These are phyloP conservation scores for Barnettozyma californica DNA, from an alignment of 805 yeast genomes.

Conservation along the genomic window DNA sequence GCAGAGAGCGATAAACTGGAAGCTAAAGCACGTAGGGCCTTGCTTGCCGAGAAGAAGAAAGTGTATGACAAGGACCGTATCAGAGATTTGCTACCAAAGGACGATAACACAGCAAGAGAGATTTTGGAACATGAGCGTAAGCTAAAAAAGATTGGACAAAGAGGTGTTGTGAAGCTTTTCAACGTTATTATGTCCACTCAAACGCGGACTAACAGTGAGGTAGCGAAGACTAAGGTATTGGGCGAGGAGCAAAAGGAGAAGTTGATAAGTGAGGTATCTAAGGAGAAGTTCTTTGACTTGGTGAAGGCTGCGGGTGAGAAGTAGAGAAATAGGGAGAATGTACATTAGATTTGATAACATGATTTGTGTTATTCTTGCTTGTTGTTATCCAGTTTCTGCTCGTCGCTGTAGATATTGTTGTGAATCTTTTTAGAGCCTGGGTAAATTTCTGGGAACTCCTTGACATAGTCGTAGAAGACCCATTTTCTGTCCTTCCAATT, in stretches of 20 bases:
- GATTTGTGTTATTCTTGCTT: background rate
- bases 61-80: slow-evolving; percentile 62
- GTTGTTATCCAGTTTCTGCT: slow-evolving; percentile 13
- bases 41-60: slow-evolving; percentile 67
- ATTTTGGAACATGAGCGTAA: slow-evolving; percentile 61
- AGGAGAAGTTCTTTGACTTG: slow-evolving; percentile 83
- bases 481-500: slow-evolving; percentile 41
- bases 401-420: slow-evolving; percentile 7
- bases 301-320: slow-evolving; percentile 70
- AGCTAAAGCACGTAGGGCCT: slow-evolving; percentile 67
- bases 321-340: background rate
- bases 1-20: slow-evolving; percentile 80
- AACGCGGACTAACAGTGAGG: slow-evolving; percentile 48
- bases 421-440: slow-evolving; percentile 26
- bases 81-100: slow-evolving; percentile 60
- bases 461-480: slow-evolving; percentile 33
- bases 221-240: slow-evolving; percentile 39
- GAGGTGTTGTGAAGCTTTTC: slow-evolving; percentile 80
- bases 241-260: slow-evolving; percentile 47
- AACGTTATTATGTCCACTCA: slow-evolving; percentile 83
- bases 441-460: slow-evolving; percentile 34
- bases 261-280: slow-evolving; percentile 71
- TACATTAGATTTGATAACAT: background rate
- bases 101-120: slow-evolving; percentile 51
- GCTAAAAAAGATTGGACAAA: slow-evolving; percentile 76